These are phyloP conservation scores for Mikania micrantha DNA, from an alignment of 129 eudicot species.

Conservation along the genomic window DNA sequence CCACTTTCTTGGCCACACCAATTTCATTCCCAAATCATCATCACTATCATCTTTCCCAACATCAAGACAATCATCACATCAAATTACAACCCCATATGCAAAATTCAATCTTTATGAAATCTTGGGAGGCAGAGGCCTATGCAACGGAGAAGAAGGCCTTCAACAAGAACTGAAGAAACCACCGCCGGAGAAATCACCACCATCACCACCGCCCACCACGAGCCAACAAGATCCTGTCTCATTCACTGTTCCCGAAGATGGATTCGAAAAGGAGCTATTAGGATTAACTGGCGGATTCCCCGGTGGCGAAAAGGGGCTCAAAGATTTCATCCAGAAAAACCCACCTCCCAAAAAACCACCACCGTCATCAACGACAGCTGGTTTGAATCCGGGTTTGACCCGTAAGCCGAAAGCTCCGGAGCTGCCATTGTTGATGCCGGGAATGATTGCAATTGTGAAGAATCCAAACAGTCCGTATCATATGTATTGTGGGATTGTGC, in stretches of 20 bases:
- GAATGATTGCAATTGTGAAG: conserved; percentile 94
- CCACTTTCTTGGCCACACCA: conserved; percentile 48
- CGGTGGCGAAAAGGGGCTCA: conserved; percentile 82
- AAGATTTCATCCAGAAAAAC: conserved; percentile 59
- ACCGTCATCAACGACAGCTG: conserved; percentile 11
- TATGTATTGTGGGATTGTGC: conserved; percentile 90
- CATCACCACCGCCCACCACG: conserved; percentile 25
- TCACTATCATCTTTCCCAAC: conserved; percentile 17
- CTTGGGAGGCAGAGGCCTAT: conserved; percentile 83
- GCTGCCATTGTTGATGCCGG: conserved; percentile 74
- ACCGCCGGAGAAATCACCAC: conserved; percentile 22
- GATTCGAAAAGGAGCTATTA: conserved; percentile 65
- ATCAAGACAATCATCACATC: conserved; percentile 24
- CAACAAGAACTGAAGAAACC: conserved; percentile 51
- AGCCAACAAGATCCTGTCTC: conserved; percentile 3
- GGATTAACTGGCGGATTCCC: conserved; percentile 96
- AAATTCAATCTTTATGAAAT: conserved; percentile 72
- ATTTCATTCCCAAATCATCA: conserved; percentile 22
- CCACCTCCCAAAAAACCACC: conserved; percentile 70
- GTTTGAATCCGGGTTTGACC: conserved; percentile 27
- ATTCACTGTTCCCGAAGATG: conserved; percentile 41
- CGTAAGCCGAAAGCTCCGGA: conserved; percentile 81
- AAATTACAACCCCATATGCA: conserved; percentile 30
- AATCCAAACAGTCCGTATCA: conserved; percentile 63
- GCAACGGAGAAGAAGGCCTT: conserved; percentile 75